These are phyloP conservation scores for Penicillium manginii DNA, from an alignment of 495 filamentous ascomycete genomes.

Conservation along the genomic window DNA sequence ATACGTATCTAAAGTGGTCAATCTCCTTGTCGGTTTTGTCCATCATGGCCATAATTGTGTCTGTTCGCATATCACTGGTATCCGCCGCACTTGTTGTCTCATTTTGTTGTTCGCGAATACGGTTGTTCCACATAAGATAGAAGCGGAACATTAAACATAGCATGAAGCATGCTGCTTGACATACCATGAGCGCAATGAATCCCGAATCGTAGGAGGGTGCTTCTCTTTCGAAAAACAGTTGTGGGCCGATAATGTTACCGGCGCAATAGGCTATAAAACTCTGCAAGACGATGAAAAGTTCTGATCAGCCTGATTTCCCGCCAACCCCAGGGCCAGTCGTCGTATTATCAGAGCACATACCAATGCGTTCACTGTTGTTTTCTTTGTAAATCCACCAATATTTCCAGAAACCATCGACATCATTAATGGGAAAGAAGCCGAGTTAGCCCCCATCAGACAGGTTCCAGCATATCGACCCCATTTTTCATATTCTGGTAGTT, in stretches of 20 bases:
- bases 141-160: conserved; percentile 1
- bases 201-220: conserved; percentile 5
- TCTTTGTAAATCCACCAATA: conserved; percentile 63
- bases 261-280: conserved; percentile 18
- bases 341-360: neutral
- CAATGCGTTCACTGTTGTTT: conserved; percentile 33
- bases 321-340: no score
- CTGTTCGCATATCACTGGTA: neutral
- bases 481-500: neutral
- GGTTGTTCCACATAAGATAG: neutral
- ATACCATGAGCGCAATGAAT: neutral
- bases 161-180: neutral
- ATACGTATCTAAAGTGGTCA: neutral
- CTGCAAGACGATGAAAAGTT: neutral
- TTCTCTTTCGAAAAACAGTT: conserved; percentile 8
- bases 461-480: conserved; percentile 3
- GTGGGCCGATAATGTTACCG: conserved; percentile 20
- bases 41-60: neutral
- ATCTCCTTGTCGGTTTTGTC: neutral
- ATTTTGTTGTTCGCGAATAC: neutral
- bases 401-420: conserved; percentile 39
- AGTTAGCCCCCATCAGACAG: neutral
- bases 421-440: conserved; percentile 26
- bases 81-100: neutral
- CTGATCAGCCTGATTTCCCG: no score